Evolutionary conservation across 768 basidiomycete species (phyloP).

Genomic region (Hypholoma fasciculare): DNA sequence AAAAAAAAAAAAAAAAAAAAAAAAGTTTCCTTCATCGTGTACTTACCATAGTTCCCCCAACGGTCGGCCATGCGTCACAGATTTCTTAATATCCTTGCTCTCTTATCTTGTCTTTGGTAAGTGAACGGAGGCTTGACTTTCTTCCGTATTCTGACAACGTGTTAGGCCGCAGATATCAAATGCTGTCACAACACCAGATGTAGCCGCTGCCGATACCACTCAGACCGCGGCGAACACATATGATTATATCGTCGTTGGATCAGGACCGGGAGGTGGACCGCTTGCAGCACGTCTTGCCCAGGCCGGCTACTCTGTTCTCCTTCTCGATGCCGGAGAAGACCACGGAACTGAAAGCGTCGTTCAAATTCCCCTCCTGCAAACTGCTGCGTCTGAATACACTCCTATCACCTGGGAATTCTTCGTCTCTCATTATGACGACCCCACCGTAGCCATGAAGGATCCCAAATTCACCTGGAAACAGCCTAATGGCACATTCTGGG

Average conservation of each 20-base stretch:
- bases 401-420: conserved; percentile 8
- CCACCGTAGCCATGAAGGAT: background rate
- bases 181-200: no score
- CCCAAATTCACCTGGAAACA: conserved; percentile 8
- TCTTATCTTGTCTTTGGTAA: no score
- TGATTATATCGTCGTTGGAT: conserved; percentile 9
- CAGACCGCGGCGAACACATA: background rate
- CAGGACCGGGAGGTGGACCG: conserved; percentile 9
- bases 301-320: conserved; percentile 7
- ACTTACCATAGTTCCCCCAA: no score
- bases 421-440: conserved; percentile 7
- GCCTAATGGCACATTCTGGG: conserved; percentile 5
- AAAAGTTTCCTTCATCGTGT: no score
- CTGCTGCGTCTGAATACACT: conserved; percentile 3
- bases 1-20: no score
- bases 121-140: no score
- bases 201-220: no score
- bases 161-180: no score
- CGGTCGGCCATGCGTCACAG: no score
- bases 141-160: no score
- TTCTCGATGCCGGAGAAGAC: conserved; percentile 10
- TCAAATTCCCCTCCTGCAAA: background rate
- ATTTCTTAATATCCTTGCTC: no score
- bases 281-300: conserved; percentile 9
- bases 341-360: conserved; percentile 4